Base-by-base conservation (phyloP, 23 red algal species). In the Chondrus crispus region DNA sequence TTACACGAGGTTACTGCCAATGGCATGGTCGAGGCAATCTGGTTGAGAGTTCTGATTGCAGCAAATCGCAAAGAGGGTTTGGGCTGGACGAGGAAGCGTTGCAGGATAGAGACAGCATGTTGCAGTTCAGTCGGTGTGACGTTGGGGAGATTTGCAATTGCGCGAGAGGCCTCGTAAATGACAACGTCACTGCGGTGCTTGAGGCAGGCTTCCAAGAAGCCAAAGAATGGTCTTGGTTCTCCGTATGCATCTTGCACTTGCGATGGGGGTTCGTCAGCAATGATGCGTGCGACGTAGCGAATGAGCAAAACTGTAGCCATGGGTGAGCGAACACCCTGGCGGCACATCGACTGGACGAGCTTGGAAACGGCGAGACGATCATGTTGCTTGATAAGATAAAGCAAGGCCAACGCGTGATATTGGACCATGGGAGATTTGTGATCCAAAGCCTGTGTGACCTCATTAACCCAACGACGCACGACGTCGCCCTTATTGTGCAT, bases 341-440 rank as follows among this genome's bases (percentile, higher is more conserved):
- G 97, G 14, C 86, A 85, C 63, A 99, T 82, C 13, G 84, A 85
- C 58, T 96, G 94, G 9, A 99, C 94, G 1, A 99, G 73, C 74
- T 96, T 99, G 28, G 97, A 91, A 26, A 99, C 94, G 26, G 97
- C 93, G 26, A 96, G 82, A 14, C 94, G 85, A 60, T 99, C 97
- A 49, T 91, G 83, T 32, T 95, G 94, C 80, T 90, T 83, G 68
- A 99, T 96, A 22, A 85, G 86, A 57, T 99, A 99, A 1, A 99
- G 85, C 35, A 99, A 77, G 14, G 90, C 77, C n/a, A 99, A 48
- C 8, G 97, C 97, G 87, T 99, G 97, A 60, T 96, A 99, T 85
- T 99, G 97, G 43, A 99, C 97, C 93, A 99, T 99, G 36, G 93
- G 84, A 68, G 88, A 95, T 20, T 85, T 92, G 74, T 99, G 97